phyloP scores from a whole-genome alignment of 805 yeast genomes.

The Ogataea trehalophila region DNA sequence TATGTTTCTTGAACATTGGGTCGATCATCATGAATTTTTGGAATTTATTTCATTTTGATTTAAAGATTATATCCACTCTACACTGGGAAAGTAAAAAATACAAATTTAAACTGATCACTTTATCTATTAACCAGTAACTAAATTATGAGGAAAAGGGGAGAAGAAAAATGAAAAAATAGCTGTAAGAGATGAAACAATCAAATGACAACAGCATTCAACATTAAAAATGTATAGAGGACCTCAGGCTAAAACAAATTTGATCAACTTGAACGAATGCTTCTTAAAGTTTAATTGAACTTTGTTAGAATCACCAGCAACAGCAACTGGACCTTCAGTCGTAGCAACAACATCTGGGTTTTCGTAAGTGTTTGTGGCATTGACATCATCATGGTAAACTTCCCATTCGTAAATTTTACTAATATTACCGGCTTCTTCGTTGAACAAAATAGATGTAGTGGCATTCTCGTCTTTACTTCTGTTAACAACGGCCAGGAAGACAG shows the following conservation, averaged over 20 bases:
- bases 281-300: slow-evolving; percentile 10
- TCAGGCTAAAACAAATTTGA: slow-evolving; percentile 4
- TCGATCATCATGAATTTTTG: too few relatives aligned
- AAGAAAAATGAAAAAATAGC: not conserved
- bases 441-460: slow-evolving; percentile 18
- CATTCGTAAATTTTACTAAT: slow-evolving; percentile 14
- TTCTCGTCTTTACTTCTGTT: slow-evolving; percentile 24
- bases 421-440: slow-evolving; percentile 12
- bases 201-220: too few relatives aligned
- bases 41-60: too few relatives aligned
- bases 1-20: too few relatives aligned
- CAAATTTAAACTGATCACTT: too few relatives aligned
- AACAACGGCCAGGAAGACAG: slow-evolving; percentile 26
- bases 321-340: slow-evolving; percentile 14
- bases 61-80: too few relatives aligned
- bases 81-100: too few relatives aligned
- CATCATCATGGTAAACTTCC: slow-evolving; percentile 28
- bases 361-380: slow-evolving; percentile 26
- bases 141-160: too few relatives aligned
- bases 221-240: too few relatives aligned
- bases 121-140: too few relatives aligned
- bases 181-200: not conserved
- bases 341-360: slow-evolving; percentile 22
- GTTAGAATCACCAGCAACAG: slow-evolving; percentile 30
- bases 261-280: slow-evolving; percentile 22